A percentile compares a stretch with the other conserved stretches of the same genome.
Conservation (phyloP, 495 filamentous ascomycete species). For the Endocarpon pusillum region DNA sequence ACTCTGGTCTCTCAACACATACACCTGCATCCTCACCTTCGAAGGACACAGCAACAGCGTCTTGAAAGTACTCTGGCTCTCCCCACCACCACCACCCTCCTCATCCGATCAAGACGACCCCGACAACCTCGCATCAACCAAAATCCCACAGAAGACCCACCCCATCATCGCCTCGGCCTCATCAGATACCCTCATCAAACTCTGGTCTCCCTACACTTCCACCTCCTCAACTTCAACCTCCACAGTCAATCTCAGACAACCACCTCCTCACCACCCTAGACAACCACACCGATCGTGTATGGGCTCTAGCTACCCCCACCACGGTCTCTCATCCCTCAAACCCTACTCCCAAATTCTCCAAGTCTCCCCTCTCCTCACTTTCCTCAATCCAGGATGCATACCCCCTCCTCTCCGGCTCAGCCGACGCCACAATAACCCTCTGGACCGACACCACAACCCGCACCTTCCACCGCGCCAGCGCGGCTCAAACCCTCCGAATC, state of each 20-base stretch:
- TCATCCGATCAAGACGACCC: constrained; percentile 19
- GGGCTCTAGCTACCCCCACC: constrained; percentile 60
- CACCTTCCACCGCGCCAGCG: constrained; percentile 50
- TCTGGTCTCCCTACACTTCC: constrained; percentile 58
- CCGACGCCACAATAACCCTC: constrained; percentile 79
- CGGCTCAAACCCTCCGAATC: constrained; percentile 57
- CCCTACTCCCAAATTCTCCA: constrained; percentile 18
- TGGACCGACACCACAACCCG: constrained; percentile 85
- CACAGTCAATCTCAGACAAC: no score
- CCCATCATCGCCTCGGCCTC: constrained; percentile 70
- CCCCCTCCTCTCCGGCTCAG: constrained; percentile 72
- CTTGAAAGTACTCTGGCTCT: constrained; percentile 83
- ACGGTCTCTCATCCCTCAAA: constrained; percentile 28
- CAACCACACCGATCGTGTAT: constrained; percentile 89
- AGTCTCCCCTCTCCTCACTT: constrained; percentile 2
- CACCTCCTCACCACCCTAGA: constrained; percentile 79
- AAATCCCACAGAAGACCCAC: constrained; percentile 19
- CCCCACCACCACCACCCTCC: constrained; percentile 32
- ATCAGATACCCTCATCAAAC: constrained; percentile 89
- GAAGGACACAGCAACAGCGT: constrained; percentile 94
- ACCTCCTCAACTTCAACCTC: constrained; percentile 16
- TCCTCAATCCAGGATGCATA: constrained; percentile 18
- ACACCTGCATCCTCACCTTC: constrained; percentile 81
- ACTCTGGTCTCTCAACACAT: constrained; percentile 86
- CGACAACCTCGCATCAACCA: constrained; percentile 11